Evolutionary conservation across 2,329 filamentous ascomycete species (phyloP), one percentile per base, ranked within the genome.

Genomic region (Ophiostoma sp.): DNA sequence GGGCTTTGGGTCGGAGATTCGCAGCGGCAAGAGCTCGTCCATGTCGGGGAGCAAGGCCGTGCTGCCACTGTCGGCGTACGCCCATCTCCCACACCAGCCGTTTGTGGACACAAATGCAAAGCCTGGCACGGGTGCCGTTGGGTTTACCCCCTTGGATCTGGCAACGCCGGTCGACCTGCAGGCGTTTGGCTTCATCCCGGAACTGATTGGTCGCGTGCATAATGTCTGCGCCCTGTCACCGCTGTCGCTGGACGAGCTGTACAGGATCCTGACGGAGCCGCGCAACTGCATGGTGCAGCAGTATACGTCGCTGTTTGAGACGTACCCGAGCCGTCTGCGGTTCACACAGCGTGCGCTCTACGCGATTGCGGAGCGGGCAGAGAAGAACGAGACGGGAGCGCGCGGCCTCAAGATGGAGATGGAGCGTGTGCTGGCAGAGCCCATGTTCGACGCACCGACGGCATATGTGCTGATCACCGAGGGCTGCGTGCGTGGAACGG

Each of bases 171-270:
- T 85, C 11, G 90, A 96, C 74, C 81, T 96, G 1, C 92, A 96
- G 77, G 85, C 84, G 60, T 97, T 93, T 75, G 94, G 93, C 14
- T 92, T 97, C 75, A 97, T 97, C 67, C 93, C 93, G 0, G 93
- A 97, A 78, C 83, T 97, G n/a, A 90, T 98, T 67, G 95, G 95
- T n/a, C 90, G 95, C 18, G 87, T 99, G 64, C 94, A 96, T 66
- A 92, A 97, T 69, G 90, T 93, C 65, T 93, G 92, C 70, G 91
- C 95, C 0, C 85, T 99, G 0, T 89, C 91, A 14, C 88, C 92
- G 0, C 83, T 99, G 0, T 86, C 85, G 1, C 80, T 83, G 14
- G 76, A 82, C 38, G 85, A 89, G 69, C 86, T 99, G 12, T 87
- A 94, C 66, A 88, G 93, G 66, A 95, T 99, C 71, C 83, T 99